These are phyloP conservation scores for Darksidea phi DNA, from an alignment of 495 filamentous ascomycete species.

Conservation along the genomic window DNA sequence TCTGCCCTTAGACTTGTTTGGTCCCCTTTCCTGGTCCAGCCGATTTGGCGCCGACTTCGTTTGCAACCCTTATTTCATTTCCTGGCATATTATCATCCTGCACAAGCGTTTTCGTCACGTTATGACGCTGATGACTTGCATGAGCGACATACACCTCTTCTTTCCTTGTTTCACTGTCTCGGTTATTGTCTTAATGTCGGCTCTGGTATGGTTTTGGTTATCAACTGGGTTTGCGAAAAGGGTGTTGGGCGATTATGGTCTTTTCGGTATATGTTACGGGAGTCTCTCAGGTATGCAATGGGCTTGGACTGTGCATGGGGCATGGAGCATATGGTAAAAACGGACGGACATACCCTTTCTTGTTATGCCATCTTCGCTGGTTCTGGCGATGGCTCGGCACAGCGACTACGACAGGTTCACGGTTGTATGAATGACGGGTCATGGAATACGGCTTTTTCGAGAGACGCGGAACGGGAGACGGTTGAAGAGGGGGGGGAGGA, in stretches of 20 bases:
- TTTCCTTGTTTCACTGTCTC: constrained; percentile 12
- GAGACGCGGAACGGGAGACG: background rate
- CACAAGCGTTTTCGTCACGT: background rate
- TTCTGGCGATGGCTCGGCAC: background rate
- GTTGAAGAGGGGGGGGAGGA: constrained; percentile 11
- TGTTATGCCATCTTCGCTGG: constrained; percentile 17
- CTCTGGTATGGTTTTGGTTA: constrained; percentile 2
- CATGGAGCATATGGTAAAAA: constrained; percentile 35
- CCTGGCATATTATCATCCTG: constrained; percentile 14
- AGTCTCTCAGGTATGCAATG: constrained; percentile 24
- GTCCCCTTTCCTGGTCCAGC: background rate
- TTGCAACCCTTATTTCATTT: background rate
- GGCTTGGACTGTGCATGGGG: constrained; percentile 25
- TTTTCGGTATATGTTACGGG: constrained; percentile 13
- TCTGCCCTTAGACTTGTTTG: constrained; percentile 1
- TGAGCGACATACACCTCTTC: constrained; percentile 18
- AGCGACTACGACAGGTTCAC: constrained; percentile 2
- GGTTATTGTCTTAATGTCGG: constrained; percentile 16
- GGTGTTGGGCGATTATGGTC: constrained; percentile 25
- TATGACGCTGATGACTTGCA: constrained; percentile 30
- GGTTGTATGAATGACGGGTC: constrained; percentile 28
- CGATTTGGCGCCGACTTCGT: background rate
- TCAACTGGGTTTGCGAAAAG: constrained; percentile 19
- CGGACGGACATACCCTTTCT: constrained; percentile 19
- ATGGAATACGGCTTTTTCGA: constrained; percentile 12